Conservation (phyloP, 495 filamentous ascomycete genomes). For the Aspergillus cavernicola region DNA sequence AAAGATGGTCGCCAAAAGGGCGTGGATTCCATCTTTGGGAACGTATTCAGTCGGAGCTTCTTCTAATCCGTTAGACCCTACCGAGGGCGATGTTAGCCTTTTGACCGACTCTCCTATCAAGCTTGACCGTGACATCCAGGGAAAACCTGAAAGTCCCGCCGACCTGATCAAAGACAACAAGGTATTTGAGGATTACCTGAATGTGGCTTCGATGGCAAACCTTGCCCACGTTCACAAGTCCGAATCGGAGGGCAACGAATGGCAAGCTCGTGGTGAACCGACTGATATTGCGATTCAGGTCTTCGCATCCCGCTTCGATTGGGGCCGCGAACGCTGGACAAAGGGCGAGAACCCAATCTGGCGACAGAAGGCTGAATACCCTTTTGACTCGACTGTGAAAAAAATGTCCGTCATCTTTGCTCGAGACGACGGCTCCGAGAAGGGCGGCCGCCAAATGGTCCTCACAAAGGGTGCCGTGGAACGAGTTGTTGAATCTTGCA, state of each 20-base stretch:
- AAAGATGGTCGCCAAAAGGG: slow-evolving; percentile 75
- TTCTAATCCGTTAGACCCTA: slow-evolving; percentile 54
- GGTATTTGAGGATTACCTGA: slow-evolving; percentile 51
- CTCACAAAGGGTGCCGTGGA: slow-evolving; percentile 84
- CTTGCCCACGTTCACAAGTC: slow-evolving; percentile 54
- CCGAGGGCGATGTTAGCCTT: slow-evolving; percentile 48
- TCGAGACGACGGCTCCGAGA: slow-evolving; percentile 24
- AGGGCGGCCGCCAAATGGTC: slow-evolving; percentile 33
- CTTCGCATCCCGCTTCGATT: slow-evolving; percentile 59
- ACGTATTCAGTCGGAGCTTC: slow-evolving; percentile 58
- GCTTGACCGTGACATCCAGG: slow-evolving; percentile 21
- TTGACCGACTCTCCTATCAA: slow-evolving; percentile 32
- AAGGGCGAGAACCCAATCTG: slow-evolving; percentile 50
- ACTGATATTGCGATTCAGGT: slow-evolving; percentile 71
- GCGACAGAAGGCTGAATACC: slow-evolving; percentile 57
- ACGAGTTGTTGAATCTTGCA: slow-evolving; percentile 69
- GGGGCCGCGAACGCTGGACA: slow-evolving; percentile 51
- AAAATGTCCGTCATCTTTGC: slow-evolving; percentile 64
- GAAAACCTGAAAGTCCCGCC: slow-evolving; percentile 25
- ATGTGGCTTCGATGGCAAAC: slow-evolving; percentile 62
- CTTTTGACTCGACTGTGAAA: slow-evolving; percentile 67
- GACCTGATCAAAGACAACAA: slow-evolving; percentile 37
- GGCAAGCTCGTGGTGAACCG: slow-evolving; percentile 63
- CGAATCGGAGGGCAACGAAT: slow-evolving; percentile 42
- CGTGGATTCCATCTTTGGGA: slow-evolving; percentile 67